Evolutionary conservation across 1,284 basidiomycete genomes (phyloP), one percentile per base, ranked within the genome.

Genomic region (Violaceomyces palustris): DNA sequence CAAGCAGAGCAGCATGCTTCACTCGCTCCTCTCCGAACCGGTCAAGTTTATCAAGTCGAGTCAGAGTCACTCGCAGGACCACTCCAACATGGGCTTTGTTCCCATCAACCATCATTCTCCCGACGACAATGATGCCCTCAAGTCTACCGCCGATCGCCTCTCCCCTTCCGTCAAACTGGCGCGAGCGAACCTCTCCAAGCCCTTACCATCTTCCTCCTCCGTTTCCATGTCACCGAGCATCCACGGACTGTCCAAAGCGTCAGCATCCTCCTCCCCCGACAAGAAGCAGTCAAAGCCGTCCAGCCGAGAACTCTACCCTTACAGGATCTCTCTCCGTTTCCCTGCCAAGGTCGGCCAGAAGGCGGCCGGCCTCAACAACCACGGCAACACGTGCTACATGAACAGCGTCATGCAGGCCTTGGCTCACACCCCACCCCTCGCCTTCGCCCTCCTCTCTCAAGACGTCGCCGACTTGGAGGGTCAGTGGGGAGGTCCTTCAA

Each of bases 351-450:
- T 60, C 25, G 46, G 50, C n/a, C 6, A 24, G 6, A 40, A 32
- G 9, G 61, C 50, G 0, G 26, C 57, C 3, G 93, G 93, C 1
- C 77, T 98, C 27, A 78, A 82, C 67, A 99, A 99, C 75, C 83
- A 78, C n/a, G 90, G 90, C 38, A 98, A 97, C 74, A 94, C 90
- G 1, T 99, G 94, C 76, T 99, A 96, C 75, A 78, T 96, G 64
- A 99, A 99, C 75, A 91, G 89, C 57, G 88, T 87, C 25, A 77
- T 98, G 47, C 94, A 99, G 77, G 89, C 90, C 61, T 79, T 98
- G 37, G 76, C 97, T 17, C 92, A 98, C 73, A 97, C 93, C 0
- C 85, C 92, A 8, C 90, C 92, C 3, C 79, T 99, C 15, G 79
- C 94, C 23, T 80, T 82, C 53, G 75, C 87, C 27, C 74, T 92